Base-by-base conservation (phyloP, 345 rosid genomes). In the Salix udensis region DNA sequence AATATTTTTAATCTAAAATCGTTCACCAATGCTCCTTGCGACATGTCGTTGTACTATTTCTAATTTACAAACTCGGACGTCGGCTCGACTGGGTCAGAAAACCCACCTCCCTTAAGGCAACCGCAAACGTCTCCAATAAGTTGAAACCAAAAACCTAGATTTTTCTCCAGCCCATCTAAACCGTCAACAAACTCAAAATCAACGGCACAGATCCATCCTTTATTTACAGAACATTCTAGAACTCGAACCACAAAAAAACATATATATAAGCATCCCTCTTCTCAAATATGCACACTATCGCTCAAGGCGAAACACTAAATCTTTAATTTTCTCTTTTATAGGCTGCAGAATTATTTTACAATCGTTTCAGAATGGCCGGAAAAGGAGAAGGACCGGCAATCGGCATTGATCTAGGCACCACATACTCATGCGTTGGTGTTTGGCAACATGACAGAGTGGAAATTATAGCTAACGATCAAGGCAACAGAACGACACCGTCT, bases 381-480 rank as follows among this genome's bases (percentile, higher is more conserved):
- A 78, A 78, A 68, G 73, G 76, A 0, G 81, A 78, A 39, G 82
- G 82, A 30, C 82, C 82, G 12, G 82, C 80, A 5, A 79, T 78
- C 58, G 85, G 82, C 1, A 82, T 82, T 55, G 84, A 82, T 81
- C 80, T 81, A 0, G 84, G 84, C 13, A 81, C 84, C 0, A 77
- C 84, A 2, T 81, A 81, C 60, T 78, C 81, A 0, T 82, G 84
- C 64, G 82, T 82, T 1, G 84, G 81, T 6, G 84, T 82, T 11
- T 82, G 84, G 84, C 81, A 82, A 44, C 80, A 82, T n/a, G 84
- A 82, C 26, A 61, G 79, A 11, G 84, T 82, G 3, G 84, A 81
- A 26, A 81, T 81, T 50, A 81, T 81, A 6, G 80, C 84, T 23
- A 81, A 81, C 42, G 81, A 82, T 37, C 84, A 82, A 39, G 84